These are phyloP conservation scores for Cryomyces minteri DNA, from an alignment of 495 filamentous ascomycete species.

Conservation along the genomic window DNA sequence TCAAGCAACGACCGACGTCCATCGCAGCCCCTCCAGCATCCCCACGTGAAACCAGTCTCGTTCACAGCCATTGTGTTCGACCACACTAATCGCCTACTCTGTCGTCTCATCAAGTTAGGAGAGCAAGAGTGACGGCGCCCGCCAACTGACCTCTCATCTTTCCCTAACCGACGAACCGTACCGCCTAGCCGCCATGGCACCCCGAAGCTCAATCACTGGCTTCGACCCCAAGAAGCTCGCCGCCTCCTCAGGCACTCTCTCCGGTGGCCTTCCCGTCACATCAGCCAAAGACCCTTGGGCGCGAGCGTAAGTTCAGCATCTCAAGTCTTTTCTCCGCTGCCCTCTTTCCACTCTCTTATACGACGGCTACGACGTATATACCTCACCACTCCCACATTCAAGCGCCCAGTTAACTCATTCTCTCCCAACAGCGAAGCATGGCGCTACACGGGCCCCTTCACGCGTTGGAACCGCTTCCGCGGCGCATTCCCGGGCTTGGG, in stretches of 20 bases:
- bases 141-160: too few species aligned
- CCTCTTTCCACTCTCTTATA: not conserved
- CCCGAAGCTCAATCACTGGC: conserved; percentile 56
- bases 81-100: too few species aligned
- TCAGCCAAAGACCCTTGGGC: conserved; percentile 78
- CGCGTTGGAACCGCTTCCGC: conserved; percentile 73
- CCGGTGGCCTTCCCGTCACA: conserved; percentile 1
- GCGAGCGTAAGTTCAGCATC: conserved; percentile 34
- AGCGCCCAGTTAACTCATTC: not conserved
- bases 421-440: conserved; percentile 56
- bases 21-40: too few species aligned
- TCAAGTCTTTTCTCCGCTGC: not conserved
- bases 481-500: conserved; percentile 75
- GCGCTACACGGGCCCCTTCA: conserved; percentile 84
- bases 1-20: too few species aligned
- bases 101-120: too few species aligned
- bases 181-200: conserved; percentile 20
- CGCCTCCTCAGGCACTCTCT: conserved; percentile 33
- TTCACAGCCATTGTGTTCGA: too few species aligned
- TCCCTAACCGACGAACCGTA: too few species aligned
- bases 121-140: too few species aligned
- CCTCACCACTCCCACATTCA: too few species aligned
- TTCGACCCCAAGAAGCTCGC: conserved; percentile 63
- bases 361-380: too few species aligned
- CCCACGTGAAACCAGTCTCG: too few species aligned